Conservation (phyloP, 2,329 filamentous ascomycete species). For the Fusarium zealandicum region DNA sequence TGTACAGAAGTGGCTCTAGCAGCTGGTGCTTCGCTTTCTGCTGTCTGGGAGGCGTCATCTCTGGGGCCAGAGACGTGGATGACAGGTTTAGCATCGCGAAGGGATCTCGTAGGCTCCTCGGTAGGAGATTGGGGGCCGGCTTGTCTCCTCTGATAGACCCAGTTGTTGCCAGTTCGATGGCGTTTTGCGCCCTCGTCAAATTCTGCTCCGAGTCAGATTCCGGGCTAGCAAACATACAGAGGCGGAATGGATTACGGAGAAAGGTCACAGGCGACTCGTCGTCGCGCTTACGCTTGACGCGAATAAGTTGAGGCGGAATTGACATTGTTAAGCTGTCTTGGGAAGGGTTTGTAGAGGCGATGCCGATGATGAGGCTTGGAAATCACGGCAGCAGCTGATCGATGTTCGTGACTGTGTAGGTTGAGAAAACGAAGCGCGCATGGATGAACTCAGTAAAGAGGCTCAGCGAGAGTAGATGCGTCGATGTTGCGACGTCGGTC, state of each 20-base stretch:
- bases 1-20: slow-evolving; percentile 7
- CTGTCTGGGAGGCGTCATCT: slow-evolving; percentile 35
- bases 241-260: slow-evolving; percentile 52
- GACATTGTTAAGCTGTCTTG: slow-evolving; percentile 52
- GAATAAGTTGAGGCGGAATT: slow-evolving; percentile 64
- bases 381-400: background rate
- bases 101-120: slow-evolving; percentile 30
- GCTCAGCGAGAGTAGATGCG: background rate
- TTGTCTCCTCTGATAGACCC: slow-evolving; percentile 63
- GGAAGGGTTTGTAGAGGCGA: background rate
- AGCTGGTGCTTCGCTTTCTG: slow-evolving; percentile 13
- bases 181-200: slow-evolving; percentile 62
- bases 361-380: background rate
- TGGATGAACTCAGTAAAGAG: background rate
- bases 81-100: slow-evolving; percentile 47
- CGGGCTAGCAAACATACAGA: slow-evolving; percentile 5
- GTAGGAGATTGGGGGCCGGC: slow-evolving; percentile 40
- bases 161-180: slow-evolving; percentile 58
- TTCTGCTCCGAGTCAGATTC: slow-evolving; percentile 47
- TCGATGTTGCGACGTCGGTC: background rate
- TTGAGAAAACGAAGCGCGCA: background rate
- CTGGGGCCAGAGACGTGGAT: slow-evolving; percentile 58
- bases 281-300: slow-evolving; percentile 67
- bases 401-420: background rate
- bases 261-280: slow-evolving; percentile 63